A percentile compares a stretch with the other conserved stretches of the same genome.
These are phyloP conservation scores for Coniosporium tulheliwenetii DNA, from an alignment of 2,329 filamentous ascomycete genomes.

Conservation along the genomic window DNA sequence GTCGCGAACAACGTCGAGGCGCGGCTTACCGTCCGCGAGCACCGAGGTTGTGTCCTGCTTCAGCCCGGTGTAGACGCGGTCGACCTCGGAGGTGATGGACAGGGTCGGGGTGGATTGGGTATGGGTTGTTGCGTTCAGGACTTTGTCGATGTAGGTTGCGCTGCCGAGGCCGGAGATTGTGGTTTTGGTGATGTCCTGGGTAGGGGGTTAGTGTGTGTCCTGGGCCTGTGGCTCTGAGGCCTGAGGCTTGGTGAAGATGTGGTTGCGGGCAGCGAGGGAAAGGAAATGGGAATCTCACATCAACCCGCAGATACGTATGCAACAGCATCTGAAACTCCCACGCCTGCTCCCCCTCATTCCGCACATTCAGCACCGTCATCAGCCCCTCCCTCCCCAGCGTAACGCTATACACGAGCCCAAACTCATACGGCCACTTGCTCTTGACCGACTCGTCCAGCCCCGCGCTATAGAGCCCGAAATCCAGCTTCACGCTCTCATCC, in stretches of 20 bases:
- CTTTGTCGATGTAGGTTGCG: constrained; percentile 72
- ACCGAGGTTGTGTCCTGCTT: constrained; percentile 49
- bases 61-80: constrained; percentile 66
- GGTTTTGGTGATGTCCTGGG: constrained; percentile 62
- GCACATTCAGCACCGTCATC: constrained; percentile 69
- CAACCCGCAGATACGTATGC: constrained; percentile 76
- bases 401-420: constrained; percentile 86
- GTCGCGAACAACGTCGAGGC: constrained; percentile 65
- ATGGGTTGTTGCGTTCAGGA: constrained; percentile 45
- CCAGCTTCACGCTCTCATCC: constrained; percentile 70
- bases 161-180: constrained; percentile 61
- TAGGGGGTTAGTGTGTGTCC: background rate
- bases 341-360: constrained; percentile 66
- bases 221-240: background rate
- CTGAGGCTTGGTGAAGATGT: too few relatives aligned
- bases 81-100: constrained; percentile 62
- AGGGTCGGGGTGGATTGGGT: constrained; percentile 51
- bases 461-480: constrained; percentile 73
- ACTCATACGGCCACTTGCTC: constrained; percentile 70
- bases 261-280: background rate
- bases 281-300: constrained; percentile 37
- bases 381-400: constrained; percentile 62
- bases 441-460: constrained; percentile 54
- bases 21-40: constrained; percentile 43
- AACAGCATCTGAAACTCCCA: constrained; percentile 88